These are phyloP conservation scores for Peronospora belbahrii DNA, from an alignment of 352 stramenopile genomes.

Conservation along the genomic window DNA sequence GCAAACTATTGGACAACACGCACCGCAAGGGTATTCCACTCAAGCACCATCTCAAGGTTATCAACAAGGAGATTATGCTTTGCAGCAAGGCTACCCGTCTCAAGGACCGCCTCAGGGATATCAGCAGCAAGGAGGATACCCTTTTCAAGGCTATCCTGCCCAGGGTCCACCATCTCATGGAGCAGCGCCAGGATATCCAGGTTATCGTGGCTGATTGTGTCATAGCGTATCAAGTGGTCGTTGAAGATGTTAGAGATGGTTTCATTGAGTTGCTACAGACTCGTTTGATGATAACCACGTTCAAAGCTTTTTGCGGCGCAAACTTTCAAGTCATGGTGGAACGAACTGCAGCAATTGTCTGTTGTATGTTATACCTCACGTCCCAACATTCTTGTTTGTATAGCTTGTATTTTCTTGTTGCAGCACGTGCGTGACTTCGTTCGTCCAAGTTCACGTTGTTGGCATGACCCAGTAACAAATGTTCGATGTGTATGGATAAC, in stretches of 20 bases:
- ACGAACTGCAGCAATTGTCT: conserved; percentile 70
- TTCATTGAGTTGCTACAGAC: no score
- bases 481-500: background rate
- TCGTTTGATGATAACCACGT: background rate
- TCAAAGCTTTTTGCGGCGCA: background rate
- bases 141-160: conserved; percentile 1
- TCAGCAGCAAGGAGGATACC: conserved; percentile 1
- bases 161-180: conserved; percentile 11
- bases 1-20: conserved; percentile 20
- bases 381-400: conserved; percentile 61
- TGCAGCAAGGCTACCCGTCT: conserved; percentile 10
- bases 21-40: conserved; percentile 17
- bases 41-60: conserved; percentile 17
- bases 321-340: conserved; percentile 4
- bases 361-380: conserved; percentile 72
- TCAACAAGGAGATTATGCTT: conserved; percentile 15
- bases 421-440: conserved; percentile 26
- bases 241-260: background rate
- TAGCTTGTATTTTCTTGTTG: conserved; percentile 59
- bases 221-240: background rate
- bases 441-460: conserved; percentile 12
- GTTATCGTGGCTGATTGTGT: conserved; percentile 31
- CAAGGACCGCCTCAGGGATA: conserved; percentile 19
- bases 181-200: conserved; percentile 24
- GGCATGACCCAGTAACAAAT: background rate